phyloP scores from a whole-genome alignment of 192 early-diverging fungal species.

The Funneliformis geosporum region DNA sequence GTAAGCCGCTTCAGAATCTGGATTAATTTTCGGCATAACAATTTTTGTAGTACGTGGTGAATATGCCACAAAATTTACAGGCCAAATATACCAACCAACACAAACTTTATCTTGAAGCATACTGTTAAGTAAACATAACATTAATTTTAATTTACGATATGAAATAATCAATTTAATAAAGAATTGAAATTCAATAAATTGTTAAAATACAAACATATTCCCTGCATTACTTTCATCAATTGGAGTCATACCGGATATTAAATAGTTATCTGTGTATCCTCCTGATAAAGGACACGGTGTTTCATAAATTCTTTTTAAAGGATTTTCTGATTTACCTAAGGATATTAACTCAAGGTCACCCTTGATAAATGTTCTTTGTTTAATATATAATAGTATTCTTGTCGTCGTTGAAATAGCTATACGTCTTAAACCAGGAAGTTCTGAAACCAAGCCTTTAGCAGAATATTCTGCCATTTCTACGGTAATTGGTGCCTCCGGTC shows the following conservation, averaged over 20 bases:
- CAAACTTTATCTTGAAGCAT: slow-evolving; percentile 57
- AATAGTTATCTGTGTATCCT: slow-evolving; percentile 41
- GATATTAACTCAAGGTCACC: slow-evolving; percentile 52
- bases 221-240: slow-evolving; percentile 38
- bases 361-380: slow-evolving; percentile 60
- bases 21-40: slow-evolving; percentile 58
- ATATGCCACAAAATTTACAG: slow-evolving; percentile 60
- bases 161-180: not conserved
- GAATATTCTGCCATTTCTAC: slow-evolving; percentile 58
- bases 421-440: slow-evolving; percentile 72
- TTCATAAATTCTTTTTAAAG: slow-evolving; percentile 42
- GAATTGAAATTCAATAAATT: not conserved
- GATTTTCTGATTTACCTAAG: slow-evolving; percentile 43
- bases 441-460: slow-evolving; percentile 63
- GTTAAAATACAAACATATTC: slow-evolving; percentile 33
- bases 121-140: not conserved
- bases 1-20: slow-evolving; percentile 55
- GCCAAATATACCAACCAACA: slow-evolving; percentile 85
- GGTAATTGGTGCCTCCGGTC: slow-evolving; percentile 60
- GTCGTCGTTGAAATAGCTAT: slow-evolving; percentile 63
- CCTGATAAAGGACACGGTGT: slow-evolving; percentile 42
- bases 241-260: slow-evolving; percentile 36
- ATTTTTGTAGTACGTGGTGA: slow-evolving; percentile 38
- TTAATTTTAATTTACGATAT: not conserved
- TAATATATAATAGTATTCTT: slow-evolving; percentile 67